Base-by-base conservation (phyloP, 2,329 filamentous ascomycete genomes). In the Aspergillus awamori region DNA sequence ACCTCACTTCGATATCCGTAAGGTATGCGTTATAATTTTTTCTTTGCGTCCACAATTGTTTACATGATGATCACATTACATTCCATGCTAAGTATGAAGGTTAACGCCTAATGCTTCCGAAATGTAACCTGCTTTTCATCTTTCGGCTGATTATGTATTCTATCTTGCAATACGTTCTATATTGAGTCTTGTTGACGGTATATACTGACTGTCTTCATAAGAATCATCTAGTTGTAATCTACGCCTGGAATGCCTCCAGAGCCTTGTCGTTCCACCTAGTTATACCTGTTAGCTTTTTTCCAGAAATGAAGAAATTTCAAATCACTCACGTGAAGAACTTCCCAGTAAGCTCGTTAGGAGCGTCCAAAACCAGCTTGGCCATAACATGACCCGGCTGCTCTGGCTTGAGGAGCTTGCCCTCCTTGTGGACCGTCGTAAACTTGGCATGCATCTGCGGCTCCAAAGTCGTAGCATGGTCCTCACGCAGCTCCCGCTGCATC, bases 321-420 rank as follows among this genome's bases (percentile, higher is more conserved):
- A 43, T 36, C 11, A 70, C 73, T 65, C 69, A 76, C 74, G 71
- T 68, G 45, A 95, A 78, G 72, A 91, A 93, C 70, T 87, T 87
- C 28, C 95, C 95, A 70, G 85, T 93, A 66, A 97, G 77, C 17
- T 87, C 84, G 58, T 79, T 85, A 3, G 85, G 82, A 5, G 87
- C 90, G 51, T 84, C 81, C 15, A 91, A 75, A 0, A 88, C 89
- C 64, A 98, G 81, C 69, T 86, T 89, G 3, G 93, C 93, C 77
- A 98, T 94, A 11, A 97, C 92, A 76, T 88, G 81, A 0, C 92
- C 94, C 0, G 94, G 91, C 77, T 93, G 89, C 69, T 97, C 92
- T 0, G 93, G 92, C 76, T 84, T 87, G 65, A 97, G 80, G 53
- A 98, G 78, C 53, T 84, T 85, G 13, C 93, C 93, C 5, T 85